These are phyloP conservation scores for Boletus mariae DNA, from an alignment of 1,284 basidiomycete species.

Conservation along the genomic window DNA sequence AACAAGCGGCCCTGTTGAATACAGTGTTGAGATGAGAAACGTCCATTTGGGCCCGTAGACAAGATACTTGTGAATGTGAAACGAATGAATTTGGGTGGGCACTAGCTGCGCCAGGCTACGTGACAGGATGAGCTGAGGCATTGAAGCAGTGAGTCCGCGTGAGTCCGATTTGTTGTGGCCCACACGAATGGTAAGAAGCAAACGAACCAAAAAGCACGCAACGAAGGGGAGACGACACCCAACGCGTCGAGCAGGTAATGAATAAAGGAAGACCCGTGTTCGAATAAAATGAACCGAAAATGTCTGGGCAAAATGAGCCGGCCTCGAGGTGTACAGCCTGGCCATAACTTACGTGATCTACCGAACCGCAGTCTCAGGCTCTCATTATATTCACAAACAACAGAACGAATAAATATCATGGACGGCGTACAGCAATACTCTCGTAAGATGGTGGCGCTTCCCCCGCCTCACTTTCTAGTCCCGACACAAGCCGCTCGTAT, in stretches of 20 bases:
- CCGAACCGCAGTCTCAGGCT: background rate
- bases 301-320: conserved; percentile 18
- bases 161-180: conserved; percentile 23
- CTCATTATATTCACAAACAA: too few species aligned
- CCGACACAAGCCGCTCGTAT: conserved; percentile 62
- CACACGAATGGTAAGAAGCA: conserved; percentile 6
- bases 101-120: conserved; percentile 3
- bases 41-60: conserved; percentile 10
- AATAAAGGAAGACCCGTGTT: conserved; percentile 14
- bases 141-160: conserved; percentile 17
- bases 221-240: background rate
- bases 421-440: conserved; percentile 16
- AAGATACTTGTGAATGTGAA: conserved; percentile 8
- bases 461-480: conserved; percentile 60
- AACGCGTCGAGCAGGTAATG: background rate
- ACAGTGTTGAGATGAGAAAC: conserved; percentile 26
- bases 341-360: conserved; percentile 26
- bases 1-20: conserved; percentile 34
- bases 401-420: background rate
- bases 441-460: conserved; percentile 67
- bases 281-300: conserved; percentile 18
- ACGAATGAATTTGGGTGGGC: conserved; percentile 5
- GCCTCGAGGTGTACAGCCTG: background rate
- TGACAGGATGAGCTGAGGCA: conserved; percentile 11
- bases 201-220: conserved; percentile 10